Evolutionary conservation across 257 asterid genomes (phyloP).

Genomic region (Solanum clarkiae): DNA sequence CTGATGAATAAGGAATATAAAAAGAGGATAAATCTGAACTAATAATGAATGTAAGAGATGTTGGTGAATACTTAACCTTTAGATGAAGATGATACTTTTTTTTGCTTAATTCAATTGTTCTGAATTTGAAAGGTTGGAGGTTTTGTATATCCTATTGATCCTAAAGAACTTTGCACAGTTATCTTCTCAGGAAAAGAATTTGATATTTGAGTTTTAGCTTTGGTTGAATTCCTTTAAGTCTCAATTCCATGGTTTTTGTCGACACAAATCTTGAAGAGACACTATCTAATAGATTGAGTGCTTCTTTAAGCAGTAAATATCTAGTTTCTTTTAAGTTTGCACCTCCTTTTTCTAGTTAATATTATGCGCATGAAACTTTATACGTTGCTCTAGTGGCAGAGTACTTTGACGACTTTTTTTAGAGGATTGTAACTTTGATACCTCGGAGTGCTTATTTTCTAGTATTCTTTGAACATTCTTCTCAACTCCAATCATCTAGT

Average conservation of each 20-base stretch:
- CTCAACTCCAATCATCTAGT: slow-evolving; percentile 33
- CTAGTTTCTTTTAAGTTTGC: slow-evolving; percentile 30
- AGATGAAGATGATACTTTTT: too few relatives aligned
- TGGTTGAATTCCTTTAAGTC: background rate
- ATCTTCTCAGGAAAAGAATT: background rate
- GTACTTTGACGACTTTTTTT: background rate
- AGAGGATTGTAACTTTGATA: background rate
- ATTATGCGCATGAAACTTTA: background rate
- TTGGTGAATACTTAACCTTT: too few relatives aligned
- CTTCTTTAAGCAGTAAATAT: slow-evolving; percentile 34
- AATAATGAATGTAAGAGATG: too few relatives aligned
- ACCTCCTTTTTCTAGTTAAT: slow-evolving; percentile 30
- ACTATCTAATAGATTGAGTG: slow-evolving; percentile 16
- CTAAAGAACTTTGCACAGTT: slow-evolving; percentile 5
- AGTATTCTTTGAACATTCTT: slow-evolving; percentile 1
- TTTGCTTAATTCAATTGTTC: background rate
- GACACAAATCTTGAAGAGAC: background rate
- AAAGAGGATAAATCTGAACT: too few relatives aligned
- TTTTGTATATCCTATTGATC: slow-evolving; percentile 5
- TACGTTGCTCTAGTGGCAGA: background rate
- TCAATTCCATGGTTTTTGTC: background rate
- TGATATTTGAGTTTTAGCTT: background rate
- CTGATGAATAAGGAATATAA: too few relatives aligned
- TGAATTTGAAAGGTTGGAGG: slow-evolving; percentile 7
- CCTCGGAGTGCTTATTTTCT: background rate